These are phyloP conservation scores for Plasmopara halstedii DNA, from an alignment of 352 stramenopile species.

Conservation along the genomic window DNA sequence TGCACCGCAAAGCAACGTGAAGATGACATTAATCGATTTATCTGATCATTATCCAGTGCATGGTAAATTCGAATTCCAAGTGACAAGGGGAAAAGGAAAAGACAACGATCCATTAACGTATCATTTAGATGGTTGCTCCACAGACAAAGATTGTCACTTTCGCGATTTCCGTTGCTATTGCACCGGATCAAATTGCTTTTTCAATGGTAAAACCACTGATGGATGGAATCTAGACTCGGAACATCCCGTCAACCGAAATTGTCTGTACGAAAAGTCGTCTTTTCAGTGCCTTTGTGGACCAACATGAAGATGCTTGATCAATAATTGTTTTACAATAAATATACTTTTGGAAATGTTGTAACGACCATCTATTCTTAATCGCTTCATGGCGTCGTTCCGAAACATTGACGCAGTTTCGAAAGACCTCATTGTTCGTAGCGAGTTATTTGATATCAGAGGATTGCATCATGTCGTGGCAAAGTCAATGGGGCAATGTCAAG, in stretches of 20 bases:
- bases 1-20: constrained; percentile 35
- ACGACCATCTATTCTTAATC: constrained; percentile 4
- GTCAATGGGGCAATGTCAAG: constrained; percentile 63
- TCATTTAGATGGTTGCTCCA: constrained; percentile 73
- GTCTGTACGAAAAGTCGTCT: constrained; percentile 58
- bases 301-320: constrained; percentile 19
- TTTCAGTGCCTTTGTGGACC: constrained; percentile 60
- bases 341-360: not conserved
- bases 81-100: constrained; percentile 30
- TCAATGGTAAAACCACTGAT: constrained; percentile 41
- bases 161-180: constrained; percentile 66
- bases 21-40: constrained; percentile 56
- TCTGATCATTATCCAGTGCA: constrained; percentile 78
- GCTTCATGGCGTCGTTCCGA: not conserved
- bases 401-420: constrained; percentile 11
- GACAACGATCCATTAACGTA: constrained; percentile 49
- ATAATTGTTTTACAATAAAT: not conserved
- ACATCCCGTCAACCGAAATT: constrained; percentile 71
- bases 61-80: constrained; percentile 55
- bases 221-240: constrained; percentile 46
- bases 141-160: constrained; percentile 62
- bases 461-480: constrained; percentile 52
- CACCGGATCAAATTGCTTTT: constrained; percentile 55
- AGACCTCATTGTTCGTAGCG: constrained; percentile 1
- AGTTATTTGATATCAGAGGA: not conserved